Percentiles rank a stretch among this genome's conserved stretches.
These are phyloP conservation scores for Talaromyces proteolyticus DNA, from an alignment of 495 filamentous ascomycete species.

Conservation along the genomic window DNA sequence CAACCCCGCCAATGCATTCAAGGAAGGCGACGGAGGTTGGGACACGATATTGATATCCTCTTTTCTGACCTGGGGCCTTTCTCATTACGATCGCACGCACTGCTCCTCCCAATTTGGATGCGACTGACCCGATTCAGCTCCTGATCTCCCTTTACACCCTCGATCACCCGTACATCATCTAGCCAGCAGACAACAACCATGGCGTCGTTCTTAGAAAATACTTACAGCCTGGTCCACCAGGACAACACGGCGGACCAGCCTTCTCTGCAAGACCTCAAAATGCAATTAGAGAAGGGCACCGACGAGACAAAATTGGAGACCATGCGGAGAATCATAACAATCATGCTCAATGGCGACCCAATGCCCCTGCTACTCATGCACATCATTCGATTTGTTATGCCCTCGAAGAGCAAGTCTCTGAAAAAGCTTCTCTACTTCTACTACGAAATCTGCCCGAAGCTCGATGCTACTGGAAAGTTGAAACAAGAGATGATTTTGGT, in stretches of 20 bases:
- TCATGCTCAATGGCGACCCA: constrained; percentile 97
- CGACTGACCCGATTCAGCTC: constrained; percentile 5
- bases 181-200: constrained; percentile 50
- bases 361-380: constrained; percentile 97
- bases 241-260: constrained; percentile 94
- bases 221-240: constrained; percentile 92
- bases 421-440: constrained; percentile 99
- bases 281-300: constrained; percentile 92
- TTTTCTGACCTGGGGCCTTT: constrained; percentile 20
- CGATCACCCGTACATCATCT: not conserved
- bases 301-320: constrained; percentile 97
- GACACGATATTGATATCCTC: constrained; percentile 21
- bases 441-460: constrained; percentile 98
- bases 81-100: constrained; percentile 12
- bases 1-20: constrained; percentile 30
- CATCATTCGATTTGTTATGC: constrained; percentile 99
- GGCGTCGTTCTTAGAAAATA: constrained; percentile 88
- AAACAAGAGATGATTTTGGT: constrained; percentile 99
- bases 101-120: not conserved
- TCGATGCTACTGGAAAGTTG: constrained; percentile 82
- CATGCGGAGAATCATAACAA: constrained; percentile 93
- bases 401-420: constrained; percentile 88
- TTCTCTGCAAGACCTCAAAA: constrained; percentile 81
- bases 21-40: constrained; percentile 38
- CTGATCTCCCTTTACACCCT: not conserved